Conservation (phyloP, 306 rosid species). For the Coriaria nepalensis region DNA sequence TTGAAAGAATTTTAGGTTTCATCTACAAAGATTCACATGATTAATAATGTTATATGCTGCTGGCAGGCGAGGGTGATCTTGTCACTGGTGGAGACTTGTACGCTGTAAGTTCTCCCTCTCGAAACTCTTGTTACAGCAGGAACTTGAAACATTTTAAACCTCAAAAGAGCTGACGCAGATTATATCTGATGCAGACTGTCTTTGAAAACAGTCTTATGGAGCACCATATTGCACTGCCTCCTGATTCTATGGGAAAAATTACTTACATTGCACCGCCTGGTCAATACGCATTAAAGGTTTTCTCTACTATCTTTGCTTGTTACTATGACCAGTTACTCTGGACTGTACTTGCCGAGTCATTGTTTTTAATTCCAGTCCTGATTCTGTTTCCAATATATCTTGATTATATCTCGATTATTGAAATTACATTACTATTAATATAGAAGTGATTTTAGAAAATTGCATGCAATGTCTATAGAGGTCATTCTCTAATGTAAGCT, state of each 20-base stretch:
- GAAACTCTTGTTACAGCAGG: conserved; percentile 12
- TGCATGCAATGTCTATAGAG: too few relatives aligned
- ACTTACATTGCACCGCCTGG: conserved; percentile 82
- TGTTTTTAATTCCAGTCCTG: too few relatives aligned
- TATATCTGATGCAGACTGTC: conserved; percentile 50
- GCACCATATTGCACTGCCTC: conserved; percentile 88
- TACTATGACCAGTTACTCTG: too few relatives aligned
- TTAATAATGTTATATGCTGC: conserved; percentile 1
- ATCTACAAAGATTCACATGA: background rate
- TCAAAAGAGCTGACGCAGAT: conserved; percentile 12
- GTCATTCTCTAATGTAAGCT: too few relatives aligned
- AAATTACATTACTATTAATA: too few relatives aligned
- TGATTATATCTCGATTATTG: too few relatives aligned
- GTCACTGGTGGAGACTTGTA: conserved; percentile 93
- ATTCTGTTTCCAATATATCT: too few relatives aligned
- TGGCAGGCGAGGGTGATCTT: conserved; percentile 84
- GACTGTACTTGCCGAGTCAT: too few relatives aligned
- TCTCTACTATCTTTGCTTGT: background rate
- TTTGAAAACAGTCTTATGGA: conserved; percentile 85
- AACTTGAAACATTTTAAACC: background rate
- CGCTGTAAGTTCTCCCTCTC: conserved; percentile 55
- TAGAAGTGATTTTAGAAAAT: too few relatives aligned
- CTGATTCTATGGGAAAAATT: conserved; percentile 95
- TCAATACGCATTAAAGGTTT: conserved; percentile 86
- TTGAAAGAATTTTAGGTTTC: background rate